These are phyloP conservation scores for Leccinum rimulosum DNA, from an alignment of 768 basidiomycete species.

Conservation along the genomic window DNA sequence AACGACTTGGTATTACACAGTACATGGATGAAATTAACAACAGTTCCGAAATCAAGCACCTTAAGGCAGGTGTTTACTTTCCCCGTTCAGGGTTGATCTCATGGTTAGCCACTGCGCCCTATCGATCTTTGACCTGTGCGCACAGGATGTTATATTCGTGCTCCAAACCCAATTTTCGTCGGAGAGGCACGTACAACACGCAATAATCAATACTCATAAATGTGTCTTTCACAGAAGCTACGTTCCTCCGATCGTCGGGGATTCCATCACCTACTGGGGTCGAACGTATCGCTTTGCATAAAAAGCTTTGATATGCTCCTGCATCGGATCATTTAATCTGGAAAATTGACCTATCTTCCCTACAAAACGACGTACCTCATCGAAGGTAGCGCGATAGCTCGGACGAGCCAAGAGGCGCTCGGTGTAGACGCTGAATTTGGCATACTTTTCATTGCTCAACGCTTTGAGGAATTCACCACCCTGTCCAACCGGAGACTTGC, in stretches of 20 bases:
- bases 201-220: not conserved
- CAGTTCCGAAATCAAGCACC: no score
- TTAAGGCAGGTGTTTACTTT: not conserved
- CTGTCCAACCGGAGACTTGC: conserved; percentile 46
- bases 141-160: not conserved
- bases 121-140: not conserved
- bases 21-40: no score
- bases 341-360: no score
- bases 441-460: conserved; percentile 43
- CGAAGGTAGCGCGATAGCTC: conserved; percentile 55
- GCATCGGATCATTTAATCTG: not conserved
- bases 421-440: conserved; percentile 49
- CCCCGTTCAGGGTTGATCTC: not conserved
- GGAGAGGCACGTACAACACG: not conserved
- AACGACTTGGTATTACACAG: no score
- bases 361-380: conserved; percentile 39
- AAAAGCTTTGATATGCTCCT: conserved; percentile 12
- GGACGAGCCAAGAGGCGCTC: conserved; percentile 46
- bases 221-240: not conserved
- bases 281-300: conserved; percentile 8
- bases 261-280: conserved; percentile 1
- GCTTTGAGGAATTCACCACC: conserved; percentile 43
- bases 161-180: not conserved
- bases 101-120: not conserved
- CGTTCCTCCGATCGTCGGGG: not conserved